Base-by-base conservation (phyloP, 2,329 filamentous ascomycete genomes). In the Davidsoniella virescens region DNA sequence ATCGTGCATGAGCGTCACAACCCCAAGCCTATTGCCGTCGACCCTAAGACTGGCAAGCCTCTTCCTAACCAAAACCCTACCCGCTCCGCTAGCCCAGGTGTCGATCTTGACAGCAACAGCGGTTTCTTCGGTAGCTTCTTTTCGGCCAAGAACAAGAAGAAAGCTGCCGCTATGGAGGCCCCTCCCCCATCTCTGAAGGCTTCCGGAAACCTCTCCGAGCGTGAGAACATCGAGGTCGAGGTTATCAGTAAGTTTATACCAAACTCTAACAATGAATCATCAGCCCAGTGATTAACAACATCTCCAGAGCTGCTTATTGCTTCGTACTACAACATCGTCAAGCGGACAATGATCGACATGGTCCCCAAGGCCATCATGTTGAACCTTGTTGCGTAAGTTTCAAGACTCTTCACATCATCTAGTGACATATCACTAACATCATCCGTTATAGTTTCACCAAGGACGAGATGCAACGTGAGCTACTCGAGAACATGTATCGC, bases 51-150 rank as follows among this genome's bases (percentile, higher is more conserved):
- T 2, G 93, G 93, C 65, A 96, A 96, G 73, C 87, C 92, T 39
- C 72, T 98, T 18, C 79, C 83, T 14, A 64, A 73, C 14, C 70
- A 72, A 18, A 74, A 76, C 2, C 87, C 87, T 2, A 80, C 72
- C 47, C 80, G 87, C 55, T 78, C 84, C 41, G 75, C 76, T 50
- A 94, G 82, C 62, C 92, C 87, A 6, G 83, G 81, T 38, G 69
- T 87, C 49, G 57, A 62, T 40, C 66, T 70, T 42, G 66, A 64
- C 54, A 64, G 65, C 49, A 85, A 85, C 62, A 70, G 75, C 54
- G 87, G 90, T 37, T 98, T 98, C 75, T 98, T 98, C 60, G 92
- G 92, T 58, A 94, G 86, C 61, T 98, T 98, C 76, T 98, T 95
- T 63, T 87, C 92, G 9, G 88, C 86, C 62, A 98, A 96, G 78